A percentile compares a stretch with the other conserved stretches of the same genome.
Conservation (phyloP, 495 filamentous ascomycete species). For the Chaetomium fimeti region DNA sequence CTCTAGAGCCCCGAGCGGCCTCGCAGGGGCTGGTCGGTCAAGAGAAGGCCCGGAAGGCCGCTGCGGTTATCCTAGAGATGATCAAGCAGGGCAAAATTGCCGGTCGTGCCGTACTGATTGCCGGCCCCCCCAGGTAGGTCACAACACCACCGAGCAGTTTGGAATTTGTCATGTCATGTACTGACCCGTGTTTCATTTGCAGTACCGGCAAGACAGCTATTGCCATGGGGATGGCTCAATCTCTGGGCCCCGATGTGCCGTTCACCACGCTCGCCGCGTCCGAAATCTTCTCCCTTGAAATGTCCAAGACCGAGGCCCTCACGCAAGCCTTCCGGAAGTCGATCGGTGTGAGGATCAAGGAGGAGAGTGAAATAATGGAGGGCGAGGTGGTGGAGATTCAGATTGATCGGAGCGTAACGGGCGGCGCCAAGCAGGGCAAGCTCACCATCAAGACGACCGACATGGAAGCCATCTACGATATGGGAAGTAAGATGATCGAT, state of each 20-base stretch:
- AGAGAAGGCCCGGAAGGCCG: constrained; percentile 92
- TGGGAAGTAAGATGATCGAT: constrained; percentile 99
- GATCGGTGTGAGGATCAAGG: constrained; percentile 94
- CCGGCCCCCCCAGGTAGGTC: constrained; percentile 76
- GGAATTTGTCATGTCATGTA: neutral
- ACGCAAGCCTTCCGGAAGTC: constrained; percentile 97
- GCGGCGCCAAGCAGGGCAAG: constrained; percentile 95
- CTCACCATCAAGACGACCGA: constrained; percentile 99
- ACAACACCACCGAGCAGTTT: neutral
- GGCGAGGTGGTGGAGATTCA: constrained; percentile 99
- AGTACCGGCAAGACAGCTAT: constrained; percentile 98
- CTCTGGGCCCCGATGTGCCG: constrained; percentile 86
- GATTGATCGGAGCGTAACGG: constrained; percentile 95
- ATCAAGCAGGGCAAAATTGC: constrained; percentile 98
- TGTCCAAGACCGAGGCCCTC: constrained; percentile 97
- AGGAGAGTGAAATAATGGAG: constrained; percentile 98
- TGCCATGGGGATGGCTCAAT: constrained; percentile 98
- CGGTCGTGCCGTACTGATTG: constrained; percentile 89
- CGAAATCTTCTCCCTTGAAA: constrained; percentile 97
- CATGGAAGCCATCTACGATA: constrained; percentile 99
- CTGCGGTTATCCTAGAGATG: constrained; percentile 95
- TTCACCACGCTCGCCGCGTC: constrained; percentile 94
- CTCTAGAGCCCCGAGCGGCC: constrained; percentile 77
- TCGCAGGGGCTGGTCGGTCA: constrained; percentile 98
- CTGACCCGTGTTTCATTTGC: constrained; percentile 12